Evolutionary conservation across 495 filamentous ascomycete genomes (phyloP).

Genomic region (Neurospora discreta): DNA sequence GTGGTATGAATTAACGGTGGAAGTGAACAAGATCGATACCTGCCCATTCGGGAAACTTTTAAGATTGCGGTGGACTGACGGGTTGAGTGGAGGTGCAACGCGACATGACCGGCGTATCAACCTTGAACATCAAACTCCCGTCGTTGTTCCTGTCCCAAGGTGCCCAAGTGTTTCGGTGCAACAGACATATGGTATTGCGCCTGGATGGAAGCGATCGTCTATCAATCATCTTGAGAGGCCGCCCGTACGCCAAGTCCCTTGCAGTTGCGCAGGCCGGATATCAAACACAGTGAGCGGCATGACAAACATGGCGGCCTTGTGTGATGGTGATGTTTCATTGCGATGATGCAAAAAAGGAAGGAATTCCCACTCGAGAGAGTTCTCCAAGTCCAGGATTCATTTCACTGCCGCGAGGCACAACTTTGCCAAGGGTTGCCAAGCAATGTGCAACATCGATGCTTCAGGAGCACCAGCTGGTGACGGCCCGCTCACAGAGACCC

Average conservation of each 20-base stretch:
- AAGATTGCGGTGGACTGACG: background rate
- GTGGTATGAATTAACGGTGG: background rate
- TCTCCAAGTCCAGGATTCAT: too few relatives aligned
- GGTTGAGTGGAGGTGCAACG: background rate
- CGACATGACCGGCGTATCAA: background rate
- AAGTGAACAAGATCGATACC: background rate
- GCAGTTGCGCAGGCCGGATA: background rate
- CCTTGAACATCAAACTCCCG: background rate
- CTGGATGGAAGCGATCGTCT: background rate
- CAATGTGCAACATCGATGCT: background rate
- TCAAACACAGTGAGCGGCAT: background rate
- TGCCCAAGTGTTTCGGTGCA: background rate
- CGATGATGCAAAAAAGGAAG: background rate
- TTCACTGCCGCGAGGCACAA: background rate
- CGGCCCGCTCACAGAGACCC: background rate
- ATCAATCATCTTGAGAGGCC: background rate
- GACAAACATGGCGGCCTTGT: background rate
- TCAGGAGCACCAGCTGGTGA: background rate
- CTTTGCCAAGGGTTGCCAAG: background rate
- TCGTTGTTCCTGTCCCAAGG: background rate
- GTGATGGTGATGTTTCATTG: background rate
- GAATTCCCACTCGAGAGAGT: background rate
- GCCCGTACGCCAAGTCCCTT: background rate
- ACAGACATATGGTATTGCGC: background rate
- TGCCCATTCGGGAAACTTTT: background rate